A percentile compares a stretch with the other conserved stretches of the same genome.
phyloP scores from a whole-genome alignment of 495 filamentous ascomycete genomes.

The Amorphotheca resinae region DNA sequence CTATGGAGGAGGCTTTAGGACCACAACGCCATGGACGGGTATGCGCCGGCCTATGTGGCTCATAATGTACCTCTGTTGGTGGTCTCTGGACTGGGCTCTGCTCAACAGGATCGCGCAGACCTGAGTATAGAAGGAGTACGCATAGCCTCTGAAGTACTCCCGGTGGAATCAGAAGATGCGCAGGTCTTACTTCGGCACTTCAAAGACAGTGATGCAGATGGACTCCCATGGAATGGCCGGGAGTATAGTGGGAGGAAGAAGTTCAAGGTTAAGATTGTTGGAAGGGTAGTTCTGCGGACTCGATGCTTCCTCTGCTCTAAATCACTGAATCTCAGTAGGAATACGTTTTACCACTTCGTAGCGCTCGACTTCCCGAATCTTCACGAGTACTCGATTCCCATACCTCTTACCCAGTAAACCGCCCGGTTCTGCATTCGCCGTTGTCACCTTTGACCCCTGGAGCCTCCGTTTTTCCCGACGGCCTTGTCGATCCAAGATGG shows the following conservation, averaged over 20 bases:
- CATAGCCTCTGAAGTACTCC: conserved; percentile 55
- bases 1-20: conserved; percentile 19
- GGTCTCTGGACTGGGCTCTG: conserved; percentile 53
- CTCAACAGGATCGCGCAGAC: conserved; percentile 29
- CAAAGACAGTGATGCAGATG: conserved; percentile 49
- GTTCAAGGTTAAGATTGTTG: conserved; percentile 57
- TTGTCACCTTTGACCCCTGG: conserved; percentile 74
- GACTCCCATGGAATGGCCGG: conserved; percentile 43
- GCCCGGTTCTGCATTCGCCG: conserved; percentile 62
- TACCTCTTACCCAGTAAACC: conserved; percentile 27
- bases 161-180: conserved; percentile 51
- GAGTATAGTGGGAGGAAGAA: conserved; percentile 31
- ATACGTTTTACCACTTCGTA: conserved; percentile 36
- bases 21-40: conserved; percentile 66
- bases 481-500: conserved; percentile 70
- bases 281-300: conserved; percentile 55
- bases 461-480: conserved; percentile 76
- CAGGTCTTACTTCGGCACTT: conserved; percentile 57
- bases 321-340: conserved; percentile 27
- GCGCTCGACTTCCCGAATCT: conserved; percentile 35
- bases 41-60: conserved; percentile 65
- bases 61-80: conserved; percentile 74
- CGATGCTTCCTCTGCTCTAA: not conserved
- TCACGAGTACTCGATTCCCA: conserved; percentile 19
- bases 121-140: conserved; percentile 45